Percentiles rank a stretch among this genome's conserved stretches.
Evolutionary conservation across 2,329 filamentous ascomycete species (phyloP).

Genomic region (Neopestalotiopsis sp.): DNA sequence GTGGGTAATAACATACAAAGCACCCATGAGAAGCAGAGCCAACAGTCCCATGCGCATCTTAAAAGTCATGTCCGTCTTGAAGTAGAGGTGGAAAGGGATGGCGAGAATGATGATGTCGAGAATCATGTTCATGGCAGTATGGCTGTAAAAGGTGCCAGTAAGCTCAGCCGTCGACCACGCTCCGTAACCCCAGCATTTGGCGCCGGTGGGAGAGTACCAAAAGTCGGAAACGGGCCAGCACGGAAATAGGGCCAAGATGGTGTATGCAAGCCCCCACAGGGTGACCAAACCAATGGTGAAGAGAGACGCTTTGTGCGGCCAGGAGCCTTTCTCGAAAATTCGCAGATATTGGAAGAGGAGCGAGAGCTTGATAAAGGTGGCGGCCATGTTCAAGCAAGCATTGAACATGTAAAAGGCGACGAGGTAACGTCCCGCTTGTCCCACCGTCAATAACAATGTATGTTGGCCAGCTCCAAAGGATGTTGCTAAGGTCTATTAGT

Average conservation of each 20-base stretch:
- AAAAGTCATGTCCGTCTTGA: slow-evolving; percentile 24
- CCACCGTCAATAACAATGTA: slow-evolving; percentile 16
- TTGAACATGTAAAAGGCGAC: slow-evolving; percentile 20
- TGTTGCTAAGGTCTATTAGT: slow-evolving; percentile 6
- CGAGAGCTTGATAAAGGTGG: slow-evolving; percentile 42
- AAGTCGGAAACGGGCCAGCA: slow-evolving; percentile 37
- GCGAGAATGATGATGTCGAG: slow-evolving; percentile 30
- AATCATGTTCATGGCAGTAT: slow-evolving; percentile 30
- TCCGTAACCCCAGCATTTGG: slow-evolving; percentile 27
- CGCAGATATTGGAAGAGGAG: slow-evolving; percentile 43
- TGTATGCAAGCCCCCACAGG: slow-evolving; percentile 37
- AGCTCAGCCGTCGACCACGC: slow-evolving; percentile 23
- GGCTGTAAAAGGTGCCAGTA: slow-evolving; percentile 26
- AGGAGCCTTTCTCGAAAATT: slow-evolving; percentile 32
- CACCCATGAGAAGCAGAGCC: slow-evolving; percentile 35
- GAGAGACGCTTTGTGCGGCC: slow-evolving; percentile 29
- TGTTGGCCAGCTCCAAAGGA: slow-evolving; percentile 18
- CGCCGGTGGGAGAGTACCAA: slow-evolving; percentile 30
- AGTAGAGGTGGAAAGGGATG: slow-evolving; percentile 27
- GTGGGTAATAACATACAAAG: slow-evolving; percentile 31
- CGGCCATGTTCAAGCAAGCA: slow-evolving; percentile 24
- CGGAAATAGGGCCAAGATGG: slow-evolving; percentile 34
- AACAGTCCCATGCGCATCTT: slow-evolving; percentile 37
- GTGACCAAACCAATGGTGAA: slow-evolving; percentile 29
- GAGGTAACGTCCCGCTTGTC: slow-evolving; percentile 15